Base-by-base conservation (phyloP, 2,329 filamentous ascomycete genomes). In the Teratosphaeria gauchensis region DNA sequence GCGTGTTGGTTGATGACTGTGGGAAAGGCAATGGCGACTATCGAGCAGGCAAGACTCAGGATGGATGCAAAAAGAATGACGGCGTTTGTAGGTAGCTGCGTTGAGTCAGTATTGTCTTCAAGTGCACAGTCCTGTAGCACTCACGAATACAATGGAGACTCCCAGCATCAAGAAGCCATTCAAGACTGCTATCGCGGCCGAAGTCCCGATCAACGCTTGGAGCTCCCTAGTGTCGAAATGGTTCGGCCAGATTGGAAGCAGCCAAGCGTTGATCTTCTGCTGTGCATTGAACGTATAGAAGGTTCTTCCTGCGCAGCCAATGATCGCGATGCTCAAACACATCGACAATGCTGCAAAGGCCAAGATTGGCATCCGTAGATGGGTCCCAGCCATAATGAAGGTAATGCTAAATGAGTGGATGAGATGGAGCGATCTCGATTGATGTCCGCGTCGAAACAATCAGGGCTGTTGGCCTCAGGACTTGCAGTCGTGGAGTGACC, bases 151-250 rank as follows among this genome's bases (percentile, higher is more conserved):
- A 57, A 74, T 72, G 62, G 77, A 68, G 54, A 72, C 53, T 63
- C 74, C 72, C 33, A 70, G 66, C 5, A 73, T 70, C 2, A 76
- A 59, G 1, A 69, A 24, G 9, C 30, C 59, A 12, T 74, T 77
- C n/a, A 78, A 62, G 0, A 77, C 61, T 1, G 77, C 52, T 1
- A 76, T 69, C 1, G 72, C 68, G 0, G 69, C 69, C 4, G 65
- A 67, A 2, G 74, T 73, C 1, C 73, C 77, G 35, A 78, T 68
- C 14, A 77, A 60, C 0, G 70, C 70, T 35, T 75, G 73, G 3
- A 78, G 74, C 16, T 77, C 76, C 19, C 72, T 67, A 1, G 72
- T 72, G 51, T 79, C 72, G 62, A 79, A 79, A 64, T 79, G 77
- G 9, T 73, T 71, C 0, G 73, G 74, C 77, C 77, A 80, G 51